Evolutionary conservation across 352 stramenopile genomes (phyloP), one percentile per base, ranked within the genome.

Genomic region (Globisporangium apiculatum): DNA sequence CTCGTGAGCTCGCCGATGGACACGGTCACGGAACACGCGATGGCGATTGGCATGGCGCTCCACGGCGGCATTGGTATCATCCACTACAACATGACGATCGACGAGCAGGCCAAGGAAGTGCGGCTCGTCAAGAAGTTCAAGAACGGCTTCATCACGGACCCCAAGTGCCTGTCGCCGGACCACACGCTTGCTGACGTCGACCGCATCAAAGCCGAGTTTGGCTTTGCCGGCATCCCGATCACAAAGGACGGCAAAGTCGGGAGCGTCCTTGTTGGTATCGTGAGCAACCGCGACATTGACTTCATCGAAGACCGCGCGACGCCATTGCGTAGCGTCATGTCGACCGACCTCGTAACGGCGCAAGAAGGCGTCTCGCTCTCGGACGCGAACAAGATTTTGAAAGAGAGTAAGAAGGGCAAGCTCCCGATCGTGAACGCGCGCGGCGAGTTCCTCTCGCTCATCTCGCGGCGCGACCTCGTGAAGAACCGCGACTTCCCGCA

Each of bases 101-200:
- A 98, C 62, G 96, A 99, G 60, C 97, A 99, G 78, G 97, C 89
- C 31, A 93, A 94, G 65, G 87, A 95, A 66, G 90, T 97, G 72
- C 71, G 72, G 40, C 75, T 94, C 18, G 97, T 99, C 37, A 99
- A 99, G 83, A 97, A 98, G 64, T 99, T 98, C 80, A 99, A 99
- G 83, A 99, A 99, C 75, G 97, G 97, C 45, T 99, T 99, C 81
- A 99, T 99, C 75, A 98, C 94, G 36, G 95, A 99, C 78, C 97
- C 97, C 47, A 94, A 99, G 66, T 97, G 89, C 64, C 79, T 99
- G 17, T 97, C 87, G 49, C 97, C 97, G 1, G 82, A 98, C 49
- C 69, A 98, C 73, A 99, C 97, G 15, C 81, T 99, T 17, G 87
- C 75, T 9, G 95, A 99, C 69, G 95, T 99, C 9, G 84, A 98